These are phyloP conservation scores for Globisporangium nodosum DNA, from an alignment of 352 stramenopile species.

Conservation along the genomic window DNA sequence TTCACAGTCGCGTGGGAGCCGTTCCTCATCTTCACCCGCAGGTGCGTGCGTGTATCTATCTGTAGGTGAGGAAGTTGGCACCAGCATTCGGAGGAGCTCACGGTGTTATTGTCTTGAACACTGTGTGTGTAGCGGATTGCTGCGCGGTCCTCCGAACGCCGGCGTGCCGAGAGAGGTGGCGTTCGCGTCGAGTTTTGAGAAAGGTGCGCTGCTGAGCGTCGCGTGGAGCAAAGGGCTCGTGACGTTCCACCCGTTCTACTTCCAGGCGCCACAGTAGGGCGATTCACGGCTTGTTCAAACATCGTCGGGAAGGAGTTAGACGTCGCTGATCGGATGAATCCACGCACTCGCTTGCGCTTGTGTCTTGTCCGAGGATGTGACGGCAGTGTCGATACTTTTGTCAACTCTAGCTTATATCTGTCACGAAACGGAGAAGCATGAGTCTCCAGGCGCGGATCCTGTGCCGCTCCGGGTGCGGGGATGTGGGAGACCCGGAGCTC, in stretches of 20 bases:
- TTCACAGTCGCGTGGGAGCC: constrained; percentile 64
- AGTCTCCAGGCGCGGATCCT: constrained; percentile 38
- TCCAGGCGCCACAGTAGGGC: constrained; percentile 21
- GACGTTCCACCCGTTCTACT: constrained; percentile 80
- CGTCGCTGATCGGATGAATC: not conserved
- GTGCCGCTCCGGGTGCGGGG: constrained; percentile 50
- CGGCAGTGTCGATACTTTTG: too few relatives aligned
- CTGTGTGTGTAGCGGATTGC: constrained; percentile 25
- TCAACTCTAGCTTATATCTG: not conserved
- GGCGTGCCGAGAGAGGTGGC: constrained; percentile 49
- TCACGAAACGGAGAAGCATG: constrained; percentile 19
- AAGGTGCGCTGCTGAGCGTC: constrained; percentile 63
- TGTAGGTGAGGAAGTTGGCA: not conserved
- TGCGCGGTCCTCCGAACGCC: constrained; percentile 53
- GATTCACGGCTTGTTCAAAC: not conserved
- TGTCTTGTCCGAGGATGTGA: too few relatives aligned
- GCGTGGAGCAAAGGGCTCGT: constrained; percentile 74
- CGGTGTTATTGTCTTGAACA: not conserved
- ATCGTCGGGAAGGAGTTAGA: not conserved
- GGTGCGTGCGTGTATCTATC: constrained; percentile 18
- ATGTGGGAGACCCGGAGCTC: constrained; percentile 52
- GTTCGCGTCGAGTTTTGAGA: constrained; percentile 66
- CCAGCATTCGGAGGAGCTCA: not conserved
- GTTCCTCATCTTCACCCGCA: constrained; percentile 72
- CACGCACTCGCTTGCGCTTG: not conserved